These are phyloP conservation scores for Cucurbita pepo DNA, from an alignment of 306 rosid genomes.

Conservation along the genomic window DNA sequence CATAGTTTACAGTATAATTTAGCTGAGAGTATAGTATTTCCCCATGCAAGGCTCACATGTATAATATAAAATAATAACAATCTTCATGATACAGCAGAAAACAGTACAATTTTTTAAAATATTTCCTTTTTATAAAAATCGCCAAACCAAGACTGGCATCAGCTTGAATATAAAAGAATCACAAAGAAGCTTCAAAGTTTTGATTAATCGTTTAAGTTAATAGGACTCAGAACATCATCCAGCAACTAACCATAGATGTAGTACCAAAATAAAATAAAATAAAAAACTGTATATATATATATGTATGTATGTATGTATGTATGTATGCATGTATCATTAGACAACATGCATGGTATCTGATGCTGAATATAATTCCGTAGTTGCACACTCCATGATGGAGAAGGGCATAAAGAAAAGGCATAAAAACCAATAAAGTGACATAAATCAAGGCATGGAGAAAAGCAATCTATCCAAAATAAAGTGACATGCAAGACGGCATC, in stretches of 20 bases:
- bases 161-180: neutral
- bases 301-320: no score
- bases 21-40: neutral
- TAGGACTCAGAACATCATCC: neutral
- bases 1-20: neutral
- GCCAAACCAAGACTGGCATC: neutral
- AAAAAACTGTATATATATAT: neutral
- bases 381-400: neutral
- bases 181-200: neutral
- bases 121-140: neutral
- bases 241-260: neutral
- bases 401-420: neutral
- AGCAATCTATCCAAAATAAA: neutral
- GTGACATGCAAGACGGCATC: neutral
- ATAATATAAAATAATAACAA: neutral
- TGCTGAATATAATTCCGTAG: neutral
- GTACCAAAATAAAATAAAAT: neutral
- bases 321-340: neutral
- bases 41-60: neutral
- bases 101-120: neutral
- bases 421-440: neutral
- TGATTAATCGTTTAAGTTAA: neutral
- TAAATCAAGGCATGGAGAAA: neutral
- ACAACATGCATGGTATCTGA: neutral
- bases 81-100: neutral